Base-by-base conservation (phyloP, 768 basidiomycete genomes). In the Mycena capillaripes region DNA sequence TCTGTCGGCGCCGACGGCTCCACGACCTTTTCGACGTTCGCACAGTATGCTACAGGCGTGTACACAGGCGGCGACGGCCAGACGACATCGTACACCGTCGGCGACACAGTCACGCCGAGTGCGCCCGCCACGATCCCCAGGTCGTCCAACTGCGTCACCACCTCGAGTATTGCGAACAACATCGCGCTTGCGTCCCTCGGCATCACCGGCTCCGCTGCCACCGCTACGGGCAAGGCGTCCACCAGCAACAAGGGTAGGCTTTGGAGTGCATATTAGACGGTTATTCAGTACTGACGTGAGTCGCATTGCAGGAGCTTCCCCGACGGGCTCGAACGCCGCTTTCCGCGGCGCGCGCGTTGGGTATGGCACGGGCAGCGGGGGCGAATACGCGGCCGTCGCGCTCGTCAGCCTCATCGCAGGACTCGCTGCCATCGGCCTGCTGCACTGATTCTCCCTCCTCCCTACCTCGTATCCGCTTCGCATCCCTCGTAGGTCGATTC, bases 11-110 rank as follows among this genome's bases (percentile, higher is more conserved):
- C 78, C 32, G 79, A 76, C 58, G 84, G 83, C 57, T 80, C 80
- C 0, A 82, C 85, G 3, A 66, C 72, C 25, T 87, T 85, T 78
- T 85, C 84, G 4, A 84, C 82, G 32, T 87, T 86, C 55, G 85
- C 85, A 4, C 86, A 87, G 69, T 82, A 81, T 63, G 84, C 75
- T 69, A 87, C 86, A 0, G 85, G 85, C n/a, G 79, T 82, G 9
- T 74, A 78, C 42, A 69, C 78, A 0, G 75, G 81, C 52, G 81
- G 83, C 16, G 73, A 78, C 32, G 75, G 80, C 6, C n/a, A 56
- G 23, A 21, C 68, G 7, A 70, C 69, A 12, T 19, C 64, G 14
- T 86, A 85, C 76, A 87, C 86, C 23, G 81, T 85, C 63, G 86
- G 86, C 17, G 82, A 83, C 66, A 79, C 80, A 19, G 70, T 80